Evolutionary conservation across 2,329 filamentous ascomycete genomes (phyloP), one percentile per base, ranked within the genome.

Genomic region (Colletotrichum endophyticum): DNA sequence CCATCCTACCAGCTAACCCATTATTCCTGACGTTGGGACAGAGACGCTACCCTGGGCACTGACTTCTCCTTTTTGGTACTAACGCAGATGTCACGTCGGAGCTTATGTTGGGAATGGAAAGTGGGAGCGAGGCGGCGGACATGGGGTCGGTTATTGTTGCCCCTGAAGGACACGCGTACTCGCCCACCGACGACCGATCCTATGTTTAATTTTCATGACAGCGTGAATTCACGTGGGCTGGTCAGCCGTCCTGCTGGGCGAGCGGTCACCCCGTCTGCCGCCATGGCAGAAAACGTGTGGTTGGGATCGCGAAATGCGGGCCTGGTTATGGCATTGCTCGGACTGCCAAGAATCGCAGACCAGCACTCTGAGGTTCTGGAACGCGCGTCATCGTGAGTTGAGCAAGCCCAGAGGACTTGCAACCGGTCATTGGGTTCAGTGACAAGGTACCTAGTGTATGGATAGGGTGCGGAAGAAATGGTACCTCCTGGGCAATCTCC

Each of bases 331-430:
- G 28, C 44, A 53, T 32, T 49, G 53, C 39, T 62, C 39, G 32
- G 56, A 75, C 39, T 68, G 73, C 69, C 73, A 75, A 73, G 73
- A 59, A 30, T 22, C 19, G n/a, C 28, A 19, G 22, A 44, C 39
- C 19, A 34, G 36, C 56, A 44, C 32, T 36, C 25, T 59, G 69
- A 62, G 28, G 53, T 67, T 63, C 62, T 57, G 73, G 68, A 75
- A 72, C 72, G 72, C 67, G 72, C 68, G 67, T 75, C 68, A 53
- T 61, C 36, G 36, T 27, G 68, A 61, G 34, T 34, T 25, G 16
- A 36, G 25, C 53, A 36, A 36, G 36, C 44, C 44, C n/a, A 13
- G 44, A 53, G 44, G n/a, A 36, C 32, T 32, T 57, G n/a, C 44
- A 13, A 36, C 53, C 62, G 28, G 53, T 53, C n/a, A 32, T 36